A percentile compares a stretch with the other conserved stretches of the same genome.
These are phyloP conservation scores for Tulasnella sp. DNA, from an alignment of 768 basidiomycete genomes.

Conservation along the genomic window DNA sequence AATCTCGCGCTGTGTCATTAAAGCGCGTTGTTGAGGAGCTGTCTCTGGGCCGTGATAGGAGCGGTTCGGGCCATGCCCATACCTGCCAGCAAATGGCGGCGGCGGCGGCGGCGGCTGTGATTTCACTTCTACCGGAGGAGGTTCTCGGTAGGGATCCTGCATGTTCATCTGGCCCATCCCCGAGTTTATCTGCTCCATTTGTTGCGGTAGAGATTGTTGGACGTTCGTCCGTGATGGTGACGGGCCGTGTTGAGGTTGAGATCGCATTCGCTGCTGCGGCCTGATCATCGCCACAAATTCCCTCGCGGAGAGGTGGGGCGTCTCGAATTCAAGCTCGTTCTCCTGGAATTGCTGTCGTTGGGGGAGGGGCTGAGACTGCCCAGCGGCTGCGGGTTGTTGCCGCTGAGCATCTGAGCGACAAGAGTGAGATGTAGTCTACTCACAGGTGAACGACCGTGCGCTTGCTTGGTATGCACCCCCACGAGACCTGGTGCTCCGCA, in stretches of 20 bases:
- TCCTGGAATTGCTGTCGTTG: too few species aligned
- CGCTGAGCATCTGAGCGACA: too few species aligned
- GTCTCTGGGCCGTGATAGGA: neutral
- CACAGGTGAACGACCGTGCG: too few species aligned
- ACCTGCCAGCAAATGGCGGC: neutral
- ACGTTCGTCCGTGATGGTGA: conserved; percentile 33
- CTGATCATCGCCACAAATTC: conserved; percentile 91
- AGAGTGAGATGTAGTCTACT: too few species aligned
- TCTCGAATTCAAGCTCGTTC: conserved; percentile 90
- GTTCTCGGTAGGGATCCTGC: conserved; percentile 29
- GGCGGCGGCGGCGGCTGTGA: conserved; percentile 2
- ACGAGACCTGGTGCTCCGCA: too few species aligned
- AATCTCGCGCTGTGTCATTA: conserved; percentile 15
- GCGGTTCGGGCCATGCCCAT: neutral
- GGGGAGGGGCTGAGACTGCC: too few species aligned
- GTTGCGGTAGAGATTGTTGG: conserved; percentile 32
- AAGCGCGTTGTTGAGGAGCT: conserved; percentile 9
- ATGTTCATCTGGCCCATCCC: conserved; percentile 33
- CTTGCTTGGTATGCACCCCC: too few species aligned
- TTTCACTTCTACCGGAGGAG: conserved; percentile 24
- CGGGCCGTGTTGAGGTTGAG: conserved; percentile 8
- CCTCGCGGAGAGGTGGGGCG: too few species aligned
- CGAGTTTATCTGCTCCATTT: conserved; percentile 30
- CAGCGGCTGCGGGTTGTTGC: too few species aligned
- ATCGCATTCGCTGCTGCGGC: conserved; percentile 38